These are phyloP conservation scores for Acidiella bohemica DNA, from an alignment of 495 filamentous ascomycete species.

Conservation along the genomic window DNA sequence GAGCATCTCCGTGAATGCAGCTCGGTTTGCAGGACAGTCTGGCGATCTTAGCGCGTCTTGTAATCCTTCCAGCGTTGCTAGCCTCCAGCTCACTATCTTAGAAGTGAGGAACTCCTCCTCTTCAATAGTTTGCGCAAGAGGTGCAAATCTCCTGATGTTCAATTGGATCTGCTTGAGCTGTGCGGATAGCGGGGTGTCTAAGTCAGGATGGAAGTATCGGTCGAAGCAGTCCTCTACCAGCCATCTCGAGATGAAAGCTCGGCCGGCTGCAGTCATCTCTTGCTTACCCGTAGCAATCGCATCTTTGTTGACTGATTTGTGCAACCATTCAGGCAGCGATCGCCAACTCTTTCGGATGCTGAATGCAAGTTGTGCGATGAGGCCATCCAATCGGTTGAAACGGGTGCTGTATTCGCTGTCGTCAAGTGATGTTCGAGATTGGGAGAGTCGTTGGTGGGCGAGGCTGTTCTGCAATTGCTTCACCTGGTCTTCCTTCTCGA, in stretches of 20 bases:
- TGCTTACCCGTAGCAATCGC: constrained; percentile 70
- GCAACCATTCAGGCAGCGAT: constrained; percentile 64
- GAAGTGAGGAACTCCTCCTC: constrained; percentile 78
- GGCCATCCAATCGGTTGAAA: constrained; percentile 85
- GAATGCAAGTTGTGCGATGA: constrained; percentile 88
- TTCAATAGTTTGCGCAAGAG: constrained; percentile 58
- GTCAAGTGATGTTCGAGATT: constrained; percentile 88
- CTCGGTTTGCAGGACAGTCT: constrained; percentile 47
- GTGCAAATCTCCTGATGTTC: constrained; percentile 65
- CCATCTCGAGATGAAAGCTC: constrained; percentile 80
- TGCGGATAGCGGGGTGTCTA: constrained; percentile 60
- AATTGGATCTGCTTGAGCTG: constrained; percentile 79
- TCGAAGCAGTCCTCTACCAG: constrained; percentile 84
- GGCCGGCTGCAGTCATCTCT: constrained; percentile 94
- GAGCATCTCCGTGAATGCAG: constrained; percentile 51
- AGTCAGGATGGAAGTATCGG: constrained; percentile 75
- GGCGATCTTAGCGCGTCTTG: constrained; percentile 52
- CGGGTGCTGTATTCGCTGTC: constrained; percentile 87
- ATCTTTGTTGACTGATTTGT: constrained; percentile 64
- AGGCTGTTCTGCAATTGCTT: constrained; percentile 92
- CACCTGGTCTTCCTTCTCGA: constrained; percentile 86
- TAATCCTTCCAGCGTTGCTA: constrained; percentile 87
- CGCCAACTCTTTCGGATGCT: constrained; percentile 90
- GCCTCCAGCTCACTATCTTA: constrained; percentile 85
- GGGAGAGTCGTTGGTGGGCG: constrained; percentile 85